phyloP scores from a whole-genome alignment of 106 monocot genomes.

The Chionographis japonica region DNA sequence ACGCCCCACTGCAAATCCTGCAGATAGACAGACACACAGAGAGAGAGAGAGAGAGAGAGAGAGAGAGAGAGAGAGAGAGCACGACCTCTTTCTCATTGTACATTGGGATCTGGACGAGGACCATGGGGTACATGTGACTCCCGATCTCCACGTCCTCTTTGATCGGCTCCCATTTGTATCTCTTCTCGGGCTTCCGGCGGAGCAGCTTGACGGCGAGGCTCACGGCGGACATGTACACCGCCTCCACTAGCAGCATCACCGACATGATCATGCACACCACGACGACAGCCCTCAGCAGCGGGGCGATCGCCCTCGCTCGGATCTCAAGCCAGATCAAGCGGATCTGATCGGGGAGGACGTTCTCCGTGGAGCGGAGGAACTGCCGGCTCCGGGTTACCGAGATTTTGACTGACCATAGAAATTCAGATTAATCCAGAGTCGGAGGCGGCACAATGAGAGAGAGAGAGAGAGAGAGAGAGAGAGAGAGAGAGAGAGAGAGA shows the following conservation, averaged over 20 bases:
- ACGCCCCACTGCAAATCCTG: too few species aligned
- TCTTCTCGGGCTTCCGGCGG: slow-evolving; percentile 32
- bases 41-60: not conserved
- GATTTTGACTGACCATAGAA: too few species aligned
- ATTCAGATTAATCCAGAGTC: too few species aligned
- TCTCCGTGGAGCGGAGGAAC: slow-evolving; percentile 2
- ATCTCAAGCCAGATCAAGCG: not conserved
- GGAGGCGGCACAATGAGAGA: too few species aligned
- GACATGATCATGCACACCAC: slow-evolving; percentile 36
- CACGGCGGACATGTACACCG: slow-evolving; percentile 26
- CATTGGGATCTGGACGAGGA: slow-evolving; percentile 47
- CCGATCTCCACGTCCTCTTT: slow-evolving; percentile 25
- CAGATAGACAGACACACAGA: not conserved
- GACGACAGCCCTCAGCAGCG: slow-evolving; percentile 23
- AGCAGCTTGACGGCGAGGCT: slow-evolving; percentile 32
- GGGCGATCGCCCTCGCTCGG: slow-evolving; percentile 17
- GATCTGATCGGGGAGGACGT: slow-evolving; percentile 2
- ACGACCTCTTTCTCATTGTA: too few species aligned
- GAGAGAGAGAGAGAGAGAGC: too few species aligned
- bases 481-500: too few species aligned
- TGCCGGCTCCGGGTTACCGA: not conserved
- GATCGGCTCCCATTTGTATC: slow-evolving; percentile 47
- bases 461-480: too few species aligned
- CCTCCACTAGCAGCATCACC: slow-evolving; percentile 40
- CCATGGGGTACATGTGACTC: slow-evolving; percentile 29